Evolutionary conservation across 73 alveolate genomes (phyloP).

Genomic region (Paramecium bursaria): DNA sequence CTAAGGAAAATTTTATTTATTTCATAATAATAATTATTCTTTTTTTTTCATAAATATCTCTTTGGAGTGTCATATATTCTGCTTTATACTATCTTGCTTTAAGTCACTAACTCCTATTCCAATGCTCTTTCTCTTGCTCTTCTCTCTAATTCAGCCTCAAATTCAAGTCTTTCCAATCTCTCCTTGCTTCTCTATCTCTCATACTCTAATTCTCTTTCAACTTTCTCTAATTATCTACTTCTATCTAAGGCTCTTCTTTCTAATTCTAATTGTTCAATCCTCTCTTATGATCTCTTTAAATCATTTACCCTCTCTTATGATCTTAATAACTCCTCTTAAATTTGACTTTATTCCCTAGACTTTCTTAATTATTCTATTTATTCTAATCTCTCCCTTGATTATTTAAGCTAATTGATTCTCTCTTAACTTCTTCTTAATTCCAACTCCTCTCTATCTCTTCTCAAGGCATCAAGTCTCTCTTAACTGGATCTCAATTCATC

Average conservation of each 20-base stretch:
- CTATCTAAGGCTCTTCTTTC: constrained; percentile 38
- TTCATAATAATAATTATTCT: background rate
- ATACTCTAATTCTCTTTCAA: constrained; percentile 58
- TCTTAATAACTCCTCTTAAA: constrained; percentile 11
- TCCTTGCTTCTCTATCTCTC: constrained; percentile 54
- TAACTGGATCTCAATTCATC: constrained; percentile 47
- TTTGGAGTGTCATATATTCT: constrained; percentile 64
- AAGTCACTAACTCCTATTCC: constrained; percentile 44
- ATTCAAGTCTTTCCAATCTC: constrained; percentile 52
- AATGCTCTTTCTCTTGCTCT: constrained; percentile 64
- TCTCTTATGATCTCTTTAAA: constrained; percentile 34
- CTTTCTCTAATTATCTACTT: constrained; percentile 62
- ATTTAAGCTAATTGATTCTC: constrained; percentile 30
- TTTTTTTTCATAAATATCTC: constrained; percentile 35
- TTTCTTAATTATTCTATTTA: constrained; percentile 41
- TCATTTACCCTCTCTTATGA: constrained; percentile 37
- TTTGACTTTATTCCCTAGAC: constrained; percentile 32
- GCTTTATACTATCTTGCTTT: constrained; percentile 50
- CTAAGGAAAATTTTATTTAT: background rate
- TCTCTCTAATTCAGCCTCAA: constrained; percentile 59
- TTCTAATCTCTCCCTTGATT: constrained; percentile 53
- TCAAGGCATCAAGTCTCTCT: constrained; percentile 39
- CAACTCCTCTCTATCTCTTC: constrained; percentile 1
- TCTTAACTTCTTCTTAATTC: constrained; percentile 42
- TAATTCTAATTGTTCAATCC: constrained; percentile 38